Percentiles rank a stretch among this genome's conserved stretches.
Evolutionary conservation across 2,329 filamentous ascomycete genomes (phyloP).

Genomic region (Torrubiellomyces zombiae): DNA sequence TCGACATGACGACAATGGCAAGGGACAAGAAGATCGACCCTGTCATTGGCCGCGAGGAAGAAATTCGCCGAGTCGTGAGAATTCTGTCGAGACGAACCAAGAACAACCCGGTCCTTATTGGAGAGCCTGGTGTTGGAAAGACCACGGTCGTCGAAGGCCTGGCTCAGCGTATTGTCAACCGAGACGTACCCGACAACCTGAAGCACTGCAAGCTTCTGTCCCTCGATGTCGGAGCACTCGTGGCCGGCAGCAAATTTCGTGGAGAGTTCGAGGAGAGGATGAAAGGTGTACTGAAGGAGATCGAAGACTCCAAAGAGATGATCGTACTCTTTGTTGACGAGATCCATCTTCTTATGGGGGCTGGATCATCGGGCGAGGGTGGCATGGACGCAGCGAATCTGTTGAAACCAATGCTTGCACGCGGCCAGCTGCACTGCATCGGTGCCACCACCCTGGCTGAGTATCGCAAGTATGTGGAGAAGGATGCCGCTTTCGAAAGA

Average conservation of each 20-base stretch:
- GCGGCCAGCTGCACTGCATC: slow-evolving; percentile 93
- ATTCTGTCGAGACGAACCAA: slow-evolving; percentile 89
- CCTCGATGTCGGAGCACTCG: slow-evolving; percentile 83
- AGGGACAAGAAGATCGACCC: slow-evolving; percentile 96
- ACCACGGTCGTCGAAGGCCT: slow-evolving; percentile 95
- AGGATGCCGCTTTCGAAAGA: slow-evolving; percentile 93
- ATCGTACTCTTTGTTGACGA: slow-evolving; percentile 98
- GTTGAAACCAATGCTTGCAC: slow-evolving; percentile 93
- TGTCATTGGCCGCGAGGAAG: slow-evolving; percentile 91
- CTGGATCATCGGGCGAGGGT: slow-evolving; percentile 82
- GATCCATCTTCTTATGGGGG: slow-evolving; percentile 96
- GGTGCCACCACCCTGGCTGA: slow-evolving; percentile 89
- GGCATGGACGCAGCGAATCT: slow-evolving; percentile 98
- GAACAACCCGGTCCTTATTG: slow-evolving; percentile 97
- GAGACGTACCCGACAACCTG: slow-evolving; percentile 89
- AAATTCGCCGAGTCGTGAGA: slow-evolving; percentile 79
- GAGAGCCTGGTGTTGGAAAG: slow-evolving; percentile 96
- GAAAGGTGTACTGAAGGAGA: slow-evolving; percentile 97
- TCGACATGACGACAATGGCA: slow-evolving; percentile 94
- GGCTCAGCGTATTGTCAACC: slow-evolving; percentile 87
- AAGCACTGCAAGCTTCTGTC: slow-evolving; percentile 88
- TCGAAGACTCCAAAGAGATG: slow-evolving; percentile 84
- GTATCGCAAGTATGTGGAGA: slow-evolving; percentile 98
- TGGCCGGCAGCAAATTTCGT: slow-evolving; percentile 94
- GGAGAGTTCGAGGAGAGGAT: slow-evolving; percentile 98